Conservation (phyloP, 2,329 filamentous ascomycete genomes). For the Pseudocercospora crystallina region DNA sequence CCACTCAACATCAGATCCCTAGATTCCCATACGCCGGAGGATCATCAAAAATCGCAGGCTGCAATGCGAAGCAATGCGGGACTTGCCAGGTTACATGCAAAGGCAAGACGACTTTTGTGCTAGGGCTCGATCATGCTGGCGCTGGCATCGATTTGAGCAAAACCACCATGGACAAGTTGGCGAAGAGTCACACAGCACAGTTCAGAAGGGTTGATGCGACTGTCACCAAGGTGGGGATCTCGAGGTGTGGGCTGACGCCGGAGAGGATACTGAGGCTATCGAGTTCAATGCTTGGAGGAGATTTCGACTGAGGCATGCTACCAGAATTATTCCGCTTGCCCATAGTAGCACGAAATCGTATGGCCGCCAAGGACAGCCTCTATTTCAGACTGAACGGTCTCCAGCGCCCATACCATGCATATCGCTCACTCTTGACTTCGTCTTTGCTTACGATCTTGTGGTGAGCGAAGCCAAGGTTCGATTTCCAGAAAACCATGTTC, state of each 20-base stretch:
- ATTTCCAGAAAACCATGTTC: no score
- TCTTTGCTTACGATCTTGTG: no score
- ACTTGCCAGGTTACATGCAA: not conserved
- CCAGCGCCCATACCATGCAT: no score
- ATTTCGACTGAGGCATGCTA: no score
- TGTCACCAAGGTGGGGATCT: not conserved
- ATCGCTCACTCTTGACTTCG: no score
- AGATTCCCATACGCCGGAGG: not conserved
- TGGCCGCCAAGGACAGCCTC: no score
- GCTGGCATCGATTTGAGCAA: not conserved
- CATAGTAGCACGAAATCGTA: no score
- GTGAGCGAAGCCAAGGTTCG: no score
- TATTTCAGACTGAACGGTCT: no score
- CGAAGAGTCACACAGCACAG: not conserved
- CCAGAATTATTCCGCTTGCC: no score
- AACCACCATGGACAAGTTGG: not conserved
- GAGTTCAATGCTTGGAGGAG: not conserved
- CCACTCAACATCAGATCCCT: not conserved
- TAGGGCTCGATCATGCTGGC: not conserved
- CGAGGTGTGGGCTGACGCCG: constrained; percentile 1
- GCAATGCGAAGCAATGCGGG: not conserved
- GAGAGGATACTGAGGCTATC: not conserved
- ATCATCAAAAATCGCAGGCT: not conserved
- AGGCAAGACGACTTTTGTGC: not conserved
- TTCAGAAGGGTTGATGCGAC: not conserved